These are phyloP conservation scores for Ustilago trichophora DNA, from an alignment of 1,284 basidiomycete genomes.

Conservation along the genomic window DNA sequence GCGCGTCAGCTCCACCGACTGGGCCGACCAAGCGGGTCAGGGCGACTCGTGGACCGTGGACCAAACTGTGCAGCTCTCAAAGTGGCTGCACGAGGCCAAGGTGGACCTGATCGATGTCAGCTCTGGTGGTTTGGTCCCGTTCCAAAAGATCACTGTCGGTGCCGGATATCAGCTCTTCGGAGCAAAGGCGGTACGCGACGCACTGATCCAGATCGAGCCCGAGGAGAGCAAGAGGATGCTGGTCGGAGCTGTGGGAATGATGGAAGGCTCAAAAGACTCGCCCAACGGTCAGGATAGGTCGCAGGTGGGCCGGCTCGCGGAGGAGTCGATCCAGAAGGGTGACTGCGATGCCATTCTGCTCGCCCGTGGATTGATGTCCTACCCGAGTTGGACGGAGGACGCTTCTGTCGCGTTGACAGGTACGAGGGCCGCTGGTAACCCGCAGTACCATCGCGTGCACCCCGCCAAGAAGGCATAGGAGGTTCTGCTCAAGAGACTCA, in stretches of 20 bases:
- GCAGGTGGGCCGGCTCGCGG: constrained; percentile 52
- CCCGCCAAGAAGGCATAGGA: constrained; percentile 22
- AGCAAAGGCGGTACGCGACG: constrained; percentile 43
- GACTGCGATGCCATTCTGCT: constrained; percentile 52
- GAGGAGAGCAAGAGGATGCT: constrained; percentile 37
- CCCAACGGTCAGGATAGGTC: constrained; percentile 31
- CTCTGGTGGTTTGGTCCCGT: constrained; percentile 53
- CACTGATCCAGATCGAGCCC: constrained; percentile 18
- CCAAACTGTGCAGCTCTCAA: constrained; percentile 51
- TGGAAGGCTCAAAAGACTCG: constrained; percentile 45
- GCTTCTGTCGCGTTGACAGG: constrained; percentile 45
- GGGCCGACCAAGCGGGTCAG: constrained; percentile 45
- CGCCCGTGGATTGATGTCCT: constrained; percentile 52
- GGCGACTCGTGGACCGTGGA: constrained; percentile 55
- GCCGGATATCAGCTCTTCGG: constrained; percentile 61
- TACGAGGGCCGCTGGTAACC: constrained; percentile 39
- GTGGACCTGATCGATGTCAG: constrained; percentile 62
- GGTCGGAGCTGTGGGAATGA: constrained; percentile 58
- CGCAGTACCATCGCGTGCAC: constrained; percentile 54
- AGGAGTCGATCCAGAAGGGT: constrained; percentile 46
- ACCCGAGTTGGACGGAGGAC: constrained; percentile 57
- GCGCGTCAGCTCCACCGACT: constrained; percentile 60
- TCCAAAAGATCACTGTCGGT: constrained; percentile 45
- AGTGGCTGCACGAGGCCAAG: constrained; percentile 46
- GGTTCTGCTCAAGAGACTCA: no score